A percentile compares a stretch with the other conserved stretches of the same genome.
Evolutionary conservation across 371 early-diverging fungal genomes (phyloP).

Genomic region (Mycotypha africana): DNA sequence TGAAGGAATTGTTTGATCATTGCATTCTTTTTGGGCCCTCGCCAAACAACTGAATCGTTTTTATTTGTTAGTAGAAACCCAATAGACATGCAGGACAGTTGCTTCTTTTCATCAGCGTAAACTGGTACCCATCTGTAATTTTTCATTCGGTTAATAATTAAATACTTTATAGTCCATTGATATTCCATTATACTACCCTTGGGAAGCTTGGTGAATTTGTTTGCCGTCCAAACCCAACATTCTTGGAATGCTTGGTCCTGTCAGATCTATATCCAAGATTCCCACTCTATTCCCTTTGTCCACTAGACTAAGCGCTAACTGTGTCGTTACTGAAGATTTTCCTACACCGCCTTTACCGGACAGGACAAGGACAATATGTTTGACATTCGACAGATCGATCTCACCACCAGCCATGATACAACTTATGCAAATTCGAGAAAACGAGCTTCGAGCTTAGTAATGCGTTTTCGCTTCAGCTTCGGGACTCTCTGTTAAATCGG

Average conservation of each 20-base stretch:
- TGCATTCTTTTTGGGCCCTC: conserved; percentile 92
- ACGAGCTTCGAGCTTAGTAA: too few relatives aligned
- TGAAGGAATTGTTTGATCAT: conserved; percentile 89
- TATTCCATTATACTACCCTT: too few relatives aligned
- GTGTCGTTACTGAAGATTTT: conserved; percentile 72
- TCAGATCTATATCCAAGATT: conserved; percentile 91
- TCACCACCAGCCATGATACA: too few relatives aligned
- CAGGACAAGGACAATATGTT: conserved; percentile 77
- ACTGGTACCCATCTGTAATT: conserved; percentile 84
- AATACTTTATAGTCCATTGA: too few relatives aligned
- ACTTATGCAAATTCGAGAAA: too few relatives aligned
- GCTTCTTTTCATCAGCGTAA: conserved; percentile 76
- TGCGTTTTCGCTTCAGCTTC: too few relatives aligned
- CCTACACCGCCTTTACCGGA: conserved; percentile 98
- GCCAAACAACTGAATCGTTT: conserved; percentile 92
- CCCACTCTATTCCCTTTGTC: conserved; percentile 63
- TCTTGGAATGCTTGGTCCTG: conserved; percentile 87
- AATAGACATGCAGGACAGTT: conserved; percentile 76
- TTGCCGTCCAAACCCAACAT: conserved; percentile 79
- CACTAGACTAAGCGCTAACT: conserved; percentile 58
- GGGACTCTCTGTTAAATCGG: too few relatives aligned
- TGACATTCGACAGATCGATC: conserved; percentile 40
- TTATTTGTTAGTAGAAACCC: conserved; percentile 78
- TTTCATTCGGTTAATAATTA: background rate
- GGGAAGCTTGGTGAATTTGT: conserved; percentile 78